A percentile compares a stretch with the other conserved stretches of the same genome.
Conservation (phyloP, 2,329 filamentous ascomycete species). For the Ophiostoma montium region DNA sequence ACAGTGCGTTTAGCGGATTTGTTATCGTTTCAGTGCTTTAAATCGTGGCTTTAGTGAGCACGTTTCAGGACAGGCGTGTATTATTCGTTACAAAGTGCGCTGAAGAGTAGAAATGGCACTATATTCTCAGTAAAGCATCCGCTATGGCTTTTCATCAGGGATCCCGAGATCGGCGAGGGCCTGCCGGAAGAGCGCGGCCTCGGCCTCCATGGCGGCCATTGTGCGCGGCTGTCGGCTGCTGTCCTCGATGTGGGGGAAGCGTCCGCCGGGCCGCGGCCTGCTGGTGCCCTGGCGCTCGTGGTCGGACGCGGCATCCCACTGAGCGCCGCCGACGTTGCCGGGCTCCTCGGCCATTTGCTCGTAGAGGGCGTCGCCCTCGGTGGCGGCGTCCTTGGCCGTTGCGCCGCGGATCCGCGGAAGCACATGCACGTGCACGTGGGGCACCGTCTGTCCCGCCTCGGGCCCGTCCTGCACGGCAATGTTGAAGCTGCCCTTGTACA, state of each 20-base stretch:
- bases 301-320: conserved; percentile 36
- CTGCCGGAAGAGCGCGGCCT: conserved; percentile 53
- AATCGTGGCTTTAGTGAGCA: no score
- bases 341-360: conserved; percentile 69
- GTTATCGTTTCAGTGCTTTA: no score
- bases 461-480: conserved; percentile 88
- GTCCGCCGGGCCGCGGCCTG: conserved; percentile 35
- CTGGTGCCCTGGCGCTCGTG: neutral
- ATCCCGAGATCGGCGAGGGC: conserved; percentile 15
- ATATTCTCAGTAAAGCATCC: no score
- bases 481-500: conserved; percentile 55
- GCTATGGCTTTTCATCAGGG: neutral
- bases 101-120: no score
- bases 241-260: conserved; percentile 59
- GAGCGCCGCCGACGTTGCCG: conserved; percentile 62
- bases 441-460: conserved; percentile 84
- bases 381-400: conserved; percentile 24
- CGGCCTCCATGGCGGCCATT: conserved; percentile 62
- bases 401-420: conserved; percentile 57
- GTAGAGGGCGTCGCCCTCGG: conserved; percentile 60
- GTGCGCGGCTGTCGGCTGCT: conserved; percentile 51
- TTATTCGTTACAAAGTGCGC: no score
- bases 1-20: no score
- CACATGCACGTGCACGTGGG: conserved; percentile 86
- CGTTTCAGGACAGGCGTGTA: no score